These are phyloP conservation scores for Protostelium mycophagum DNA, from an alignment of 78 protist genomes.

Conservation along the genomic window DNA sequence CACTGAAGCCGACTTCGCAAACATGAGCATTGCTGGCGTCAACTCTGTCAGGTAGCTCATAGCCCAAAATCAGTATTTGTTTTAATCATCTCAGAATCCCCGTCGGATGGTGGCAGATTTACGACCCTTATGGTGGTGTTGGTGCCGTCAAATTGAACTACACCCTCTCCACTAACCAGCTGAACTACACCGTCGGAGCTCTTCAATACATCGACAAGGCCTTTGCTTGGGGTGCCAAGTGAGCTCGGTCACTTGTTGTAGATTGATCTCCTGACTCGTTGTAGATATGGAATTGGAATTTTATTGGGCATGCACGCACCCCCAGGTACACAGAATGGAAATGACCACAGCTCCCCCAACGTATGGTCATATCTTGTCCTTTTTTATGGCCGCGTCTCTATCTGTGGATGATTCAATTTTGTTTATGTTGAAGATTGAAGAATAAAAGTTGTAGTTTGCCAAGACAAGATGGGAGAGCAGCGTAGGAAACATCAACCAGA, in stretches of 20 bases:
- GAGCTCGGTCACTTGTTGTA: not conserved
- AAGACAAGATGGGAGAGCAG: not conserved
- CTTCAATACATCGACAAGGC: not conserved
- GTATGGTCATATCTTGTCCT: no score
- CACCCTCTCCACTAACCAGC: not conserved
- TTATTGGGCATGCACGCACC: not conserved
- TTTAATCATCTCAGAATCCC: not conserved
- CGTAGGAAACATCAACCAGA: not conserved
- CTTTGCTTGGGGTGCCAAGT: not conserved
- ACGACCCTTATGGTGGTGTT: not conserved
- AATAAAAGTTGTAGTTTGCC: no score
- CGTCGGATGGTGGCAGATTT: not conserved
- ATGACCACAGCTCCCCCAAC: not conserved
- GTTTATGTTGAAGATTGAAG: no score
- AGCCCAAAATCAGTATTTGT: not conserved
- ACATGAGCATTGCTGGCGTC: not conserved
- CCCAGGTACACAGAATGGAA: not conserved
- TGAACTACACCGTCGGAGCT: not conserved
- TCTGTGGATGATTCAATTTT: no score
- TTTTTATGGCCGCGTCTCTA: no score
- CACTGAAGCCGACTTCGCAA: not conserved
- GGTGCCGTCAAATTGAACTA: not conserved
- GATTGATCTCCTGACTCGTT: not conserved
- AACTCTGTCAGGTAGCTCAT: not conserved
- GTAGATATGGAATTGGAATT: not conserved